Base-by-base conservation (phyloP, 352 stramenopile genomes). In the Globisporangium abappressorium region DNA sequence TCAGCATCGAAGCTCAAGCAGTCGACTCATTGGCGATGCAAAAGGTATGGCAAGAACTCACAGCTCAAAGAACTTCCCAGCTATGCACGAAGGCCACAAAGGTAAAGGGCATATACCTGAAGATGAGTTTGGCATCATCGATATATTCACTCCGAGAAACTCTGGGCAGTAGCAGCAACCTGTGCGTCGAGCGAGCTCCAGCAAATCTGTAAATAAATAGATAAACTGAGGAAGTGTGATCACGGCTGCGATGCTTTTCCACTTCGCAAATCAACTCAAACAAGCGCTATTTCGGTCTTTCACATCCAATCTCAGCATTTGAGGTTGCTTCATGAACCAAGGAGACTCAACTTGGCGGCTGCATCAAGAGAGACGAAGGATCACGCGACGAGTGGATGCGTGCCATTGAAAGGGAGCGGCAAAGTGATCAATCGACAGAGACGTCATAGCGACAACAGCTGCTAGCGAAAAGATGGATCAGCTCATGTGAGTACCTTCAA, bases 381-480 rank as follows among this genome's bases (percentile, higher is more conserved):
- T 18, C 36, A 55, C 30, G 58, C 22, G 6, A 24, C 18, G 24
- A 43, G 28, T 55, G 30, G 9, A 57, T 65, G 58, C 14, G 38
- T 34, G 24, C 56, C 14, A 8, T 14, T 34, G 22, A 49, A 47
- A 41, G 28, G 54, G 11, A 34, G 43, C 28, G 38, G 26, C 18
- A 26, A 15, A 56, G 24, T 5, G 12, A 34, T 18, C 38, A 33
- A 15, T 26, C 38, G n/a, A 11, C 20, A 46, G 59, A 43, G 30
- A 3, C 22, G 62, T 15, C 43, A 87, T 87, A 78, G 71, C 79
- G n/a, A 65, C 70, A 9, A 74, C 73, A 12, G 73, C 80, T 20
- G 70, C 76, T n/a, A 53, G 72, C 12, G 78, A 86, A 26, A 82
- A 72, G 68, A 70, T 90, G 28, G 75, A 90, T 24, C 61, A 81